Evolutionary conservation across 192 early-diverging fungal species (phyloP).

Genomic region (Thamnidium elegans): DNA sequence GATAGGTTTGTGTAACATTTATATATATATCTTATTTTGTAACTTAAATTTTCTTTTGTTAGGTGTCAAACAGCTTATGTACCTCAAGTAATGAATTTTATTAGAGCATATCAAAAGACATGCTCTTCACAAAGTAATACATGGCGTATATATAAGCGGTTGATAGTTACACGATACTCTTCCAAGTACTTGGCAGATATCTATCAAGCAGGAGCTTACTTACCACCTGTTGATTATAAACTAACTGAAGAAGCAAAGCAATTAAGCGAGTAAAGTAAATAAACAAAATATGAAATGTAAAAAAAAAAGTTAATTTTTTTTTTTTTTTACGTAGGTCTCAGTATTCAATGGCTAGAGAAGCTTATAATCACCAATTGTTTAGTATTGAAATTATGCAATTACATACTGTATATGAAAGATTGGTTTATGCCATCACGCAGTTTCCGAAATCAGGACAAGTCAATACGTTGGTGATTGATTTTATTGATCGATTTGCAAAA

Average conservation of each 20-base stretch:
- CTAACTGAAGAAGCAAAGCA: neutral
- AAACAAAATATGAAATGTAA: no score
- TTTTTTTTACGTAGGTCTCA: neutral
- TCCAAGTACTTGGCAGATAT: conserved; percentile 40
- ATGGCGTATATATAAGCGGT: conserved; percentile 47
- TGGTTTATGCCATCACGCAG: conserved; percentile 47
- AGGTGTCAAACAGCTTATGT: neutral
- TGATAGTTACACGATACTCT: conserved; percentile 51
- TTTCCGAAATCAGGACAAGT: conserved; percentile 64
- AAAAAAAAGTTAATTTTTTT: neutral
- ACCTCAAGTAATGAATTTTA: conserved; percentile 33
- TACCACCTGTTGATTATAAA: conserved; percentile 18
- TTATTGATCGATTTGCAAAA: conserved; percentile 57
- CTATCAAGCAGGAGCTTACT: conserved; percentile 31
- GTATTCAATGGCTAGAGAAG: neutral
- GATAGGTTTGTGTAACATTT: conserved; percentile 32
- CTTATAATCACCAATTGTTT: conserved; percentile 32
- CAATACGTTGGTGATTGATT: conserved; percentile 51
- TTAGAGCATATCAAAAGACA: conserved; percentile 38
- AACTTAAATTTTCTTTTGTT: no score
- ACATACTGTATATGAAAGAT: conserved; percentile 58
- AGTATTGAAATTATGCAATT: conserved; percentile 45
- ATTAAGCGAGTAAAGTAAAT: neutral
- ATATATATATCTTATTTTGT: neutral
- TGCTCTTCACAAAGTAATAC: conserved; percentile 39